These are phyloP conservation scores for Tricholoma matsutake DNA, from an alignment of 768 basidiomycete genomes.

Conservation along the genomic window DNA sequence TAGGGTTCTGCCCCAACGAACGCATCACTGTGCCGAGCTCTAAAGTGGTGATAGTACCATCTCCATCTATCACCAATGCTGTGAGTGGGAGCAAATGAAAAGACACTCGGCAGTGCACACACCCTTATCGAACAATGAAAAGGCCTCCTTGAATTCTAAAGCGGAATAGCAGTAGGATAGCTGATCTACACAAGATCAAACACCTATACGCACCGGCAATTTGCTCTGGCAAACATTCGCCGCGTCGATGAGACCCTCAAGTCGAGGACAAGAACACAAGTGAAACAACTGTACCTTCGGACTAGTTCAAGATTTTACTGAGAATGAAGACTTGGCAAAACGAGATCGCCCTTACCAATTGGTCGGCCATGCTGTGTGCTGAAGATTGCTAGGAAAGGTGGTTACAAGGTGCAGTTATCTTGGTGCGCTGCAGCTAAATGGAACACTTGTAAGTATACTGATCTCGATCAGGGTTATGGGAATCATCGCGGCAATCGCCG, in stretches of 20 bases:
- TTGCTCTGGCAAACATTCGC: constrained; percentile 57
- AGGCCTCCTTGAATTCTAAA: constrained; percentile 97
- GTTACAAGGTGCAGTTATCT: constrained; percentile 1
- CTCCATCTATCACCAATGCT: constrained; percentile 59
- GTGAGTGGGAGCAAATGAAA: constrained; percentile 3
- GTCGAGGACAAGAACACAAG: background rate
- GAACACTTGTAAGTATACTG: background rate
- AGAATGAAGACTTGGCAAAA: background rate
- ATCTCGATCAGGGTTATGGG: background rate
- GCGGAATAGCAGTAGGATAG: background rate
- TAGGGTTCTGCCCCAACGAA: constrained; percentile 89
- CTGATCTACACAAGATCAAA: background rate
- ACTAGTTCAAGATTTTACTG: constrained; percentile 31
- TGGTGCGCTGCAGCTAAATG: background rate
- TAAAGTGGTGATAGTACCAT: constrained; percentile 88
- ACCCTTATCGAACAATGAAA: constrained; percentile 98
- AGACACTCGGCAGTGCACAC: constrained; percentile 25
- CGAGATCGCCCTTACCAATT: constrained; percentile 41
- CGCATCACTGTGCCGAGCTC: constrained; percentile 95
- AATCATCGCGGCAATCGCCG: constrained; percentile 25
- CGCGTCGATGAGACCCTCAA: constrained; percentile 7
- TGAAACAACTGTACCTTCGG: constrained; percentile 46
- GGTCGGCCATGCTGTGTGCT: constrained; percentile 47
- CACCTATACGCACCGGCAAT: constrained; percentile 65
- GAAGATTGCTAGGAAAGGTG: constrained; percentile 10